A percentile compares a stretch with the other conserved stretches of the same genome.
Conservation (phyloP, 345 rosid genomes). For the Erucastrum elatum region DNA sequence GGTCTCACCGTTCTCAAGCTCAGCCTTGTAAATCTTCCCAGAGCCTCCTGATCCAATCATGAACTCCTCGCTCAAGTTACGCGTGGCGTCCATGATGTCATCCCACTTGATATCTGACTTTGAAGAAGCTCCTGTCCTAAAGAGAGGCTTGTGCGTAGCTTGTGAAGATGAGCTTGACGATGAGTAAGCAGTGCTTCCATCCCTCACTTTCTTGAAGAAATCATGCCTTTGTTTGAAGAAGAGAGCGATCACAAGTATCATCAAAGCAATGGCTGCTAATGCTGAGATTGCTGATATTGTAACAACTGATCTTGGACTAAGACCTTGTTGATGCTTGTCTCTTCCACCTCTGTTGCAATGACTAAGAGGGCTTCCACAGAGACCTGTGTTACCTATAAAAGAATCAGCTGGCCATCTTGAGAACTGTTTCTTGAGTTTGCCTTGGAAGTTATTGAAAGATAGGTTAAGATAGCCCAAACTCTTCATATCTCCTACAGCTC, state of each 20-base stretch:
- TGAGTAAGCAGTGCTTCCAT: conserved; percentile 54
- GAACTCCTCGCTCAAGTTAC: conserved; percentile 71
- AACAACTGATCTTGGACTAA: conserved; percentile 54
- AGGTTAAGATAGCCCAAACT: conserved; percentile 80
- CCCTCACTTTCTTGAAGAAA: conserved; percentile 42
- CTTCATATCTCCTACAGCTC: conserved; percentile 60
- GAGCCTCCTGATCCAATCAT: conserved; percentile 95
- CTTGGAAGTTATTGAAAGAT: conserved; percentile 71
- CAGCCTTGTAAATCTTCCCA: conserved; percentile 80
- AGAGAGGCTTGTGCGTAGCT: conserved; percentile 62
- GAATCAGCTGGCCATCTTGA: conserved; percentile 79
- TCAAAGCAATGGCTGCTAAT: conserved; percentile 60
- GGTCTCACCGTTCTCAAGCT: conserved; percentile 58
- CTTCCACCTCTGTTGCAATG: conserved; percentile 39
- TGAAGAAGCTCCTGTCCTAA: conserved; percentile 53
- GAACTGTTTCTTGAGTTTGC: conserved; percentile 66
- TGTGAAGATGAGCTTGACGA: conserved; percentile 61
- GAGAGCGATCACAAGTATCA: conserved; percentile 52
- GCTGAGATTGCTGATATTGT: conserved; percentile 65
- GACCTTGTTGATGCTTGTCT: conserved; percentile 34
- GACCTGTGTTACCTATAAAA: conserved; percentile 65
- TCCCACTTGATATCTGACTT: conserved; percentile 76
- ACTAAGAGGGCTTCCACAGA: conserved; percentile 78
- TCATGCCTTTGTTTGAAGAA: conserved; percentile 57
- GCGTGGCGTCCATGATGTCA: conserved; percentile 81